Percentiles rank a stretch among this genome's conserved stretches.
These are phyloP conservation scores for Amaranthus tricolor DNA, from an alignment of 179 eudicot species.

Conservation along the genomic window DNA sequence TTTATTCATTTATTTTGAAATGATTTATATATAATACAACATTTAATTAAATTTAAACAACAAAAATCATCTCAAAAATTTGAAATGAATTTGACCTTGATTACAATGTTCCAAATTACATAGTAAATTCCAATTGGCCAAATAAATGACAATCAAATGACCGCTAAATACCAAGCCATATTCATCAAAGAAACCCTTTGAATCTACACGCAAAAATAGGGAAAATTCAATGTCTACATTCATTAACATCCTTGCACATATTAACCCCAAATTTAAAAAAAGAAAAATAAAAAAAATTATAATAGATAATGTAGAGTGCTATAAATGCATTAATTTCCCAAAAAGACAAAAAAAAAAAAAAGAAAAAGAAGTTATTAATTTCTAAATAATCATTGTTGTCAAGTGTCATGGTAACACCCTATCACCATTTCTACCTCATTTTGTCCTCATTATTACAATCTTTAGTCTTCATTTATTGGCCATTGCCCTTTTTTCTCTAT, in stretches of 20 bases:
- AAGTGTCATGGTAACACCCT: slow-evolving; percentile 21
- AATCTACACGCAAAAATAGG: slow-evolving; percentile 24
- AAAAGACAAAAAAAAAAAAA: not conserved
- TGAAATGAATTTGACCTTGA: too few species aligned
- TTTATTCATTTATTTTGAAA: too few species aligned
- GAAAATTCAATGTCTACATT: slow-evolving; percentile 28
- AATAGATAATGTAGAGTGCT: not conserved
- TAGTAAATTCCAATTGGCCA: not conserved
- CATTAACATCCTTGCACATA: slow-evolving; percentile 6
- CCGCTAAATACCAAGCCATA: not conserved
- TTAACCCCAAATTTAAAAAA: not conserved
- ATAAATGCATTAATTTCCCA: not conserved
- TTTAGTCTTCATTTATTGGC: not conserved
- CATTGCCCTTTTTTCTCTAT: not conserved
- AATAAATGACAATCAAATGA: not conserved
- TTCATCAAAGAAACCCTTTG: slow-evolving; percentile 19
- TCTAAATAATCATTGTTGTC: not conserved
- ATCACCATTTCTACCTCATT: slow-evolving; percentile 33
- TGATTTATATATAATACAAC: too few species aligned
- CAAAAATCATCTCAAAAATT: too few species aligned
- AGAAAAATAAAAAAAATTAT: not conserved
- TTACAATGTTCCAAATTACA: too few species aligned
- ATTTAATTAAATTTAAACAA: too few species aligned
- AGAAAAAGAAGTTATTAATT: not conserved
- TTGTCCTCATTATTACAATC: slow-evolving; percentile 20